Evolutionary conservation across 1,284 basidiomycete species (phyloP).

Genomic region (Pseudozyma sp.): DNA sequence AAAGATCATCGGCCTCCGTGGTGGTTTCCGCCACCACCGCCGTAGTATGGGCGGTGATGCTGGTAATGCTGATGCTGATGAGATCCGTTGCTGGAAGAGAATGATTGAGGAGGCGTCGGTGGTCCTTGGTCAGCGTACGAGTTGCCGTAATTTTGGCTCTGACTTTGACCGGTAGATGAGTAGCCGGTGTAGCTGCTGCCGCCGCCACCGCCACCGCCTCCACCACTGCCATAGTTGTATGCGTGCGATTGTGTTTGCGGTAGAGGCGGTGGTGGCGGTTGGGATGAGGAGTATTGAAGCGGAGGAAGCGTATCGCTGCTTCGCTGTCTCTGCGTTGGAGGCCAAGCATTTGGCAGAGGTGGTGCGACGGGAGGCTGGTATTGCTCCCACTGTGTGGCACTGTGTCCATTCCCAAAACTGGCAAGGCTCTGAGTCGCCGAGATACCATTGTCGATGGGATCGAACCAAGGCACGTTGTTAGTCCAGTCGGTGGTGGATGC

Average conservation of each 20-base stretch:
- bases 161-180: background rate
- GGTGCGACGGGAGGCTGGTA: slow-evolving; percentile 2
- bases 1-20: slow-evolving; percentile 19
- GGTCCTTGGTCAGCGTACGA: slow-evolving; percentile 12
- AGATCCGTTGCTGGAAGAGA: slow-evolving; percentile 7
- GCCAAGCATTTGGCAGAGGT: slow-evolving; percentile 16
- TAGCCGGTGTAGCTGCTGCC: slow-evolving; percentile 8
- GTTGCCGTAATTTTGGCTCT: background rate
- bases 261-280: slow-evolving; percentile 9
- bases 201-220: too few species aligned
- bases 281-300: slow-evolving; percentile 17
- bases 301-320: slow-evolving; percentile 23
- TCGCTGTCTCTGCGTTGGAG: slow-evolving; percentile 15
- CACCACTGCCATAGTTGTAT: slow-evolving; percentile 8
- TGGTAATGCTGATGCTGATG: slow-evolving; percentile 17
- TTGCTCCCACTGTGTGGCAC: slow-evolving; percentile 12
- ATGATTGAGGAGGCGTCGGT: background rate
- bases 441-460: slow-evolving; percentile 21
- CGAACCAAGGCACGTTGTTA: slow-evolving; percentile 50
- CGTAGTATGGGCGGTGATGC: slow-evolving; percentile 15
- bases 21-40: slow-evolving; percentile 9
- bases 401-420: slow-evolving; percentile 15
- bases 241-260: slow-evolving; percentile 5
- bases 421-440: slow-evolving; percentile 5
- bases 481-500: slow-evolving; percentile 37